Percentiles rank a stretch among this genome's conserved stretches.
Evolutionary conservation across 192 early-diverging fungal species (phyloP).

Genomic region (Gryganskiella cystojenkinii): DNA sequence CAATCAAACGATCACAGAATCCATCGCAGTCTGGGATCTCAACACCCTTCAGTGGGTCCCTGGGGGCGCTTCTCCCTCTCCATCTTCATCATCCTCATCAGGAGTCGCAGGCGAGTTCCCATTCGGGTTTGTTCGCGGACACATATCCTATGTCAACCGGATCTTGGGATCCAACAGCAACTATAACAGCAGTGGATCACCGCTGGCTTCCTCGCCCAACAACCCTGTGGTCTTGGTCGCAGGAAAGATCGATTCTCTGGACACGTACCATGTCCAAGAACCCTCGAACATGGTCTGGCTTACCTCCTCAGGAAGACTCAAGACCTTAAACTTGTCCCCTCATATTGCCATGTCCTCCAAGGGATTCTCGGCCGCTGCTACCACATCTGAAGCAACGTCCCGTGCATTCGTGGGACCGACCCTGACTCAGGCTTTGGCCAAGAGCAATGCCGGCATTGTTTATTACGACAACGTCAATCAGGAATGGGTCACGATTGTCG

Average conservation of each 20-base stretch:
- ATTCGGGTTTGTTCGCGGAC: conserved; percentile 25
- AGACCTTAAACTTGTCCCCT: conserved; percentile 25
- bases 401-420: background rate
- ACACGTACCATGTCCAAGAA: conserved; percentile 19
- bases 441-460: conserved; percentile 31
- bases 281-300: conserved; percentile 41
- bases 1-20: background rate
- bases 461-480: conserved; percentile 15
- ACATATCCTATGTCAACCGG: conserved; percentile 36
- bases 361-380: background rate
- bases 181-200: conserved; percentile 1
- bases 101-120: background rate
- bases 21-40: conserved; percentile 31
- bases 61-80: background rate
- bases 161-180: conserved; percentile 18
- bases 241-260: conserved; percentile 30
- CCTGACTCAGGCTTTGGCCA: background rate
- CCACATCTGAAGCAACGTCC: background rate
- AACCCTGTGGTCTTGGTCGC: conserved; percentile 22
- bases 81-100: background rate
- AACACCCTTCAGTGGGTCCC: conserved; percentile 16
- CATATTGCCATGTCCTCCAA: background rate
- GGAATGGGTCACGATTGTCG: conserved; percentile 38
- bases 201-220: too few species aligned
- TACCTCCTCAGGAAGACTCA: conserved; percentile 15